Conservation (phyloP, 1,139 yeast species). For the Martiniozyma asiatica region DNA sequence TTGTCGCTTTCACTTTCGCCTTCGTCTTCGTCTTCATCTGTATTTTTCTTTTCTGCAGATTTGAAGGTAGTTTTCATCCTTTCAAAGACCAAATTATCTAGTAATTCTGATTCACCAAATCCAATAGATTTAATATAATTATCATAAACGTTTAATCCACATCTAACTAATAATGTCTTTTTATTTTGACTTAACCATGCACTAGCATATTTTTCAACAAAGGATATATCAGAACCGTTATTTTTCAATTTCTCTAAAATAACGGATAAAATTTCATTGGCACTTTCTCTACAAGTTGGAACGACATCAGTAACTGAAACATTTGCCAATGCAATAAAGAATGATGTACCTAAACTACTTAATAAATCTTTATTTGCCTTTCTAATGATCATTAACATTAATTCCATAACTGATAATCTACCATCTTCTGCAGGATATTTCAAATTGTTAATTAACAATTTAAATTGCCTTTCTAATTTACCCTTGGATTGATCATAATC, state of each 20-base stretch:
- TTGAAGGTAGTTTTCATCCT: conserved; percentile 20
- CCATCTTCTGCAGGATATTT: conserved; percentile 82
- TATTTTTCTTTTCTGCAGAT: conserved; percentile 23
- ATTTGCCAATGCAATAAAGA: conserved; percentile 73
- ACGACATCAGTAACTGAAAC: conserved; percentile 71
- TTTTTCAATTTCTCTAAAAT: conserved; percentile 40
- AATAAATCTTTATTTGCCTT: conserved; percentile 58
- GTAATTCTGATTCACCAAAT: conserved; percentile 25
- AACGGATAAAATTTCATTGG: conserved; percentile 47
- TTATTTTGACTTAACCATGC: conserved; percentile 59
- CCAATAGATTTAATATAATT: conserved; percentile 45
- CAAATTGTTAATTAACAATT: conserved; percentile 71
- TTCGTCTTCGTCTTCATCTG: conserved; percentile 23
- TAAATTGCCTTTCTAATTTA: conserved; percentile 71
- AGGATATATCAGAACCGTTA: conserved; percentile 23
- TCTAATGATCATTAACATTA: conserved; percentile 56
- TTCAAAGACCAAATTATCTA: conserved; percentile 24
- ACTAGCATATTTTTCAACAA: conserved; percentile 44
- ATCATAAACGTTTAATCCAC: conserved; percentile 69
- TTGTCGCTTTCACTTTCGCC: conserved; percentile 23
- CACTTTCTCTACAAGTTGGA: conserved; percentile 78
- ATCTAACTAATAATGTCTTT: conserved; percentile 48
- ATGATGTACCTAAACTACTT: conserved; percentile 53
- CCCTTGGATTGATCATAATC: conserved; percentile 93
- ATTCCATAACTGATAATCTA: conserved; percentile 82